Percentiles rank a stretch among this genome's conserved stretches.
phyloP scores from a whole-genome alignment of 345 rosid genomes.

The Barbarea vulgaris region DNA sequence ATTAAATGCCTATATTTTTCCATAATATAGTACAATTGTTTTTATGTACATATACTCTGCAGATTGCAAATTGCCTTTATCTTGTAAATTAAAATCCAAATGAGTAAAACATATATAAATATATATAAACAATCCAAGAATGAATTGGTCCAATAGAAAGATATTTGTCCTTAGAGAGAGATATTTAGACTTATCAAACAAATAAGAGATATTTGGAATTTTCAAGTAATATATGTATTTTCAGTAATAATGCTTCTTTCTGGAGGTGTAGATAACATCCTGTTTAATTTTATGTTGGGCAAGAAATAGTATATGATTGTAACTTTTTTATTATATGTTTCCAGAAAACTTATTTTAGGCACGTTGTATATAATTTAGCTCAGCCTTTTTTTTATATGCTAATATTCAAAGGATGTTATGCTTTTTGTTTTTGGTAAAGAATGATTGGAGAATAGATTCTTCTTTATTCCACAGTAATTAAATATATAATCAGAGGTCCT shows the following conservation, averaged over 20 bases:
- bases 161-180: constrained; percentile 7
- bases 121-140: constrained; percentile 13
- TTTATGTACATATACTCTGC: background rate
- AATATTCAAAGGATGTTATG: constrained; percentile 15
- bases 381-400: background rate
- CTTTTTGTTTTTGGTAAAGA: background rate
- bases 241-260: background rate
- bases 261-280: background rate
- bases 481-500: background rate
- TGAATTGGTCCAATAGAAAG: constrained; percentile 29
- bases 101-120: background rate
- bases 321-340: background rate
- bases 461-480: background rate
- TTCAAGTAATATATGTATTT: background rate
- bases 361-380: constrained; percentile 6
- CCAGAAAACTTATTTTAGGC: background rate
- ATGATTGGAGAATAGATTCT: constrained; percentile 17
- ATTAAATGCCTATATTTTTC: background rate
- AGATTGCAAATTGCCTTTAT: constrained; percentile 26
- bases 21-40: background rate
- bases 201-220: background rate
- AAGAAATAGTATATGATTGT: constrained; percentile 18
- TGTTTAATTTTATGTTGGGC: background rate
- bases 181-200: background rate
- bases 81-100: constrained; percentile 4